Conservation (phyloP, 2,329 filamentous ascomycete species). For the Botrytis galanthina region DNA sequence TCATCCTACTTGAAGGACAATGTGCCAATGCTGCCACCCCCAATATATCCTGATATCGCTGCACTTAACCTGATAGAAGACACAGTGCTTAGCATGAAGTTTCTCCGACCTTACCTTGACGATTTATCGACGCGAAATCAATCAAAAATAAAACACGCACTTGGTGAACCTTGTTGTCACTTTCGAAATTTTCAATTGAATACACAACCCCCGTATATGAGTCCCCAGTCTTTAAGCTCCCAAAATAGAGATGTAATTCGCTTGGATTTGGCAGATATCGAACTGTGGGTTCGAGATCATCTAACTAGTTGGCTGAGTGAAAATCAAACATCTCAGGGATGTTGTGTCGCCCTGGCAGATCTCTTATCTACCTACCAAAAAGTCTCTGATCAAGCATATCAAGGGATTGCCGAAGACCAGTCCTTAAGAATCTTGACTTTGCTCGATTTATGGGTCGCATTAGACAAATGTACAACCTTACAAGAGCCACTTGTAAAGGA, state of each 20-base stretch:
- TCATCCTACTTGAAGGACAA: neutral
- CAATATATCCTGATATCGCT: neutral
- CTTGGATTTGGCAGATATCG: conserved; percentile 43
- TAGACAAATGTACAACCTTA: conserved; percentile 48
- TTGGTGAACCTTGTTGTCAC: too few relatives aligned
- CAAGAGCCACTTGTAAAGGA: conserved; percentile 44
- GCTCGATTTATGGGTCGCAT: conserved; percentile 58
- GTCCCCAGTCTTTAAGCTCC: too few relatives aligned
- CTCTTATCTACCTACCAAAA: conserved; percentile 41
- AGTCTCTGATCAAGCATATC: conserved; percentile 39
- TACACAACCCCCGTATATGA: too few relatives aligned
- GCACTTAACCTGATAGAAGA: neutral
- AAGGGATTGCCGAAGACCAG: conserved; percentile 43
- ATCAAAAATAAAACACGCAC: neutral
- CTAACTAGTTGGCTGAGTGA: conserved; percentile 36
- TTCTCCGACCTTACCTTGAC: neutral
- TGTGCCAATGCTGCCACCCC: neutral
- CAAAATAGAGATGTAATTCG: neutral
- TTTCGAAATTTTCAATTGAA: too few relatives aligned
- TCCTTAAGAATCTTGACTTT: conserved; percentile 57
- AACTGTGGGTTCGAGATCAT: conserved; percentile 47
- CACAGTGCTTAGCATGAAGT: neutral
- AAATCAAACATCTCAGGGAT: conserved; percentile 21
- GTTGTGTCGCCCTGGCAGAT: conserved; percentile 36
- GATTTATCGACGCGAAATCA: neutral